Evolutionary conservation across 2,329 filamentous ascomycete genomes (phyloP), one percentile per base, ranked within the genome.

Genomic region (Ophiocordyceps camponoti-saundersi): DNA sequence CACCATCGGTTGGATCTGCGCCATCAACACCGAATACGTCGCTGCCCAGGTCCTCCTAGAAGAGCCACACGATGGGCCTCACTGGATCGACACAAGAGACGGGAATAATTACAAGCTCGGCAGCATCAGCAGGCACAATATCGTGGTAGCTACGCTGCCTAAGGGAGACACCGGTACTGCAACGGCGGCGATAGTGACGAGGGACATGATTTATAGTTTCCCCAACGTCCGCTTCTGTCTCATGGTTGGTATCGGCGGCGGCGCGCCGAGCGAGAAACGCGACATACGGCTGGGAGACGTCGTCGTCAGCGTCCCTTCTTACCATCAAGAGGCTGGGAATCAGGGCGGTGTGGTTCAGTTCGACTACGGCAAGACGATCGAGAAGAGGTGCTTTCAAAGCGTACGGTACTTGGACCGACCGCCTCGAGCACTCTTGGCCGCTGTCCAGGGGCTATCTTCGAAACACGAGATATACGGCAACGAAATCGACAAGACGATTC

Each of bases 1-100:
- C 46, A 65, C 56, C 0, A 57, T 70, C 7, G 66, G 63, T n/a
- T 69, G 65, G 65, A 66, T 70, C 7, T 69, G 62, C 46, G 65
- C 66, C 13, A 48, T 68, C 1, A 16, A 6, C 0, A 56, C 49
- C 0, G 66, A 70, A 44, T 56, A 53, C 34, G 55, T 60, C 42
- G 65, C 66, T 4, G 66, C 66, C 2, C 50, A 52, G 20, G 53
- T 44, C 0, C 60, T 68, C 21, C 61, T 70, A 2, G 66, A 70
- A 44, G 60, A 68, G 16, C 4, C 3, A 5, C 44, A 45, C 30
- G 13, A 21, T 18, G 46, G 3, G n/a, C n/a, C n/a, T n/a, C n/a
- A n/a, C n/a, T n/a, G n/a, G n/a, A n/a, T n/a, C n/a, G n/a, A n/a
- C n/a, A n/a, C n/a, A n/a, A n/a, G n/a, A n/a, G 52, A 55, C 20